Evolutionary conservation across 805 yeast genomes (phyloP).

Genomic region (Saccharomycopsis sp.): DNA sequence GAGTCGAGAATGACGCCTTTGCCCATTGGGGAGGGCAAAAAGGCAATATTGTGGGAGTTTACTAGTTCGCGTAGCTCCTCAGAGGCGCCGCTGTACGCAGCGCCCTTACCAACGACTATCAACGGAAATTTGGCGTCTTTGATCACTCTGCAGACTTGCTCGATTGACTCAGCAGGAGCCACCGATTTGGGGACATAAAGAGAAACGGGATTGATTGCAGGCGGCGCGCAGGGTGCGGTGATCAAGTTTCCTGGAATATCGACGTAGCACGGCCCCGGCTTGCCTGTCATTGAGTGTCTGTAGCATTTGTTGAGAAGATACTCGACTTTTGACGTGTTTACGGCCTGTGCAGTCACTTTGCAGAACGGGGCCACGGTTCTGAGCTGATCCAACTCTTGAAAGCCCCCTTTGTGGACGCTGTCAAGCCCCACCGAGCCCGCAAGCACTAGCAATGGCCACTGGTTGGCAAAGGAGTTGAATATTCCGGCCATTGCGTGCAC

Average conservation of each 20-base stretch:
- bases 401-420: constrained; percentile 52
- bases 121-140: constrained; percentile 40
- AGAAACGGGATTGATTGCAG: neutral
- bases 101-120: constrained; percentile 61
- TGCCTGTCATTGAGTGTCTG: constrained; percentile 38
- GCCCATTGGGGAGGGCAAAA: constrained; percentile 75
- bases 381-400: constrained; percentile 66
- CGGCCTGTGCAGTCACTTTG: constrained; percentile 45
- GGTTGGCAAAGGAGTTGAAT: constrained; percentile 53
- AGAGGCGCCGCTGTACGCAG: constrained; percentile 42
- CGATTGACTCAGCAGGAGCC: constrained; percentile 26
- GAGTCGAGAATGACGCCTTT: constrained; percentile 60
- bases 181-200: constrained; percentile 20
- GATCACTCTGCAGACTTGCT: constrained; percentile 31
- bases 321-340: constrained; percentile 31
- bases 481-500: constrained; percentile 63
- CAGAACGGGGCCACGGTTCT: constrained; percentile 40
- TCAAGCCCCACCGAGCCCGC: constrained; percentile 54
- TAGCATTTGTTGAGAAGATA: constrained; percentile 40
- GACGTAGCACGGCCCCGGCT: constrained; percentile 55
- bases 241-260: constrained; percentile 48
- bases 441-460: constrained; percentile 58
- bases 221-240: neutral
- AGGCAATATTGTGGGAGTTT: constrained; percentile 39
- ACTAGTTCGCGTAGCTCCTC: constrained; percentile 36